A percentile compares a stretch with the other conserved stretches of the same genome.
phyloP scores from a whole-genome alignment of 1,139 yeast genomes.

The Geotrichum phurueaensis region DNA sequence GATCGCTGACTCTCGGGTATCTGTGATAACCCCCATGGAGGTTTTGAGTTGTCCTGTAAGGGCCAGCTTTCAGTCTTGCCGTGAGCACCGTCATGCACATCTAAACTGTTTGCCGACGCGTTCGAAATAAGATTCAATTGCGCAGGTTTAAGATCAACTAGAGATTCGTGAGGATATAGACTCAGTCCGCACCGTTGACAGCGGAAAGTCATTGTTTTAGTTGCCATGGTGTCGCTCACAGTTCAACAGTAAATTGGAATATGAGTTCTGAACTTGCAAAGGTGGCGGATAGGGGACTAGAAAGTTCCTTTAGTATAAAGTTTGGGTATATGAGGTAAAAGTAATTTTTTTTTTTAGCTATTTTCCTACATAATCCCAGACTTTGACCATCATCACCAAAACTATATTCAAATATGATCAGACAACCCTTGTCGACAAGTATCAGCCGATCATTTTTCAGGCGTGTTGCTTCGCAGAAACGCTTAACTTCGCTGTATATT shows the following conservation, averaged over 20 bases:
- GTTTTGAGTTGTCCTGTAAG: conserved; percentile 1
- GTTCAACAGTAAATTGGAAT: background rate
- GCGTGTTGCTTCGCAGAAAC: background rate
- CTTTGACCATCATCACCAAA: background rate
- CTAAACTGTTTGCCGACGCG: conserved; percentile 7
- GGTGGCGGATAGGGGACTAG: background rate
- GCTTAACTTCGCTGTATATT: background rate
- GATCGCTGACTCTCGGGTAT: conserved; percentile 13
- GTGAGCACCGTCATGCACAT: background rate
- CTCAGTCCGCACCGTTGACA: conserved; percentile 63
- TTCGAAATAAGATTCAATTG: conserved; percentile 42
- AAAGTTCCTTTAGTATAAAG: background rate
- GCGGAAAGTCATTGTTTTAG: conserved; percentile 19
- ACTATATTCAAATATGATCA: background rate
- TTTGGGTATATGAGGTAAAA: background rate
- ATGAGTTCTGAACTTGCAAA: background rate
- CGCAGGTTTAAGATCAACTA: conserved; percentile 47
- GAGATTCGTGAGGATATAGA: conserved; percentile 48
- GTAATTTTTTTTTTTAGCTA: background rate
- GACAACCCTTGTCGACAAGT: background rate
- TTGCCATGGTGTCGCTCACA: conserved; percentile 2
- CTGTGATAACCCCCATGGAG: conserved; percentile 18
- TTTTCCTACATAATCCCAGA: background rate
- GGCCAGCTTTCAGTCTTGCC: background rate
- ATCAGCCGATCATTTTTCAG: background rate